Base-by-base conservation (phyloP, 2,329 filamentous ascomycete species). In the Sporothrix curviconia region DNA sequence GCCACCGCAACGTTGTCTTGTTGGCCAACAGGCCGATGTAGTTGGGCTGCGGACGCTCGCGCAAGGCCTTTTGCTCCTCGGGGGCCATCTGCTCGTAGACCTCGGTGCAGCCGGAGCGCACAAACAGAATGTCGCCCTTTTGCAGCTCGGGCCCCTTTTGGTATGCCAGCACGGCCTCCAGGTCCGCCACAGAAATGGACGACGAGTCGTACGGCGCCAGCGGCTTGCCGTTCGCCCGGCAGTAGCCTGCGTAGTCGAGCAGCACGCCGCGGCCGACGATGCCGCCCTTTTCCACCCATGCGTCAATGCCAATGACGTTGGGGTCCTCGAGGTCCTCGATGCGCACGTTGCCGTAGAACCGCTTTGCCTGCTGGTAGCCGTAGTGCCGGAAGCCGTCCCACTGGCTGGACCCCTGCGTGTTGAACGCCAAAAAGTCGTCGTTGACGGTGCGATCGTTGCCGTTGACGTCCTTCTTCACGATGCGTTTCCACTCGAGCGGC, bases 361-460 rank as follows among this genome's bases (percentile, higher is more conserved):
- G 50, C 32, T 30, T 22, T 4, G 57, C 62, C 34, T 58, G 25
- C 30, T 52, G 51, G 51, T 62, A 62, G 34, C 62, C 63, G 55
- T 62, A 66, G 57, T 80, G 78, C 55, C 75, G 68, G 58, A 78
- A 75, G 7, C 76, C 75, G 66, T 78, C 76, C 76, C 76, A 78
- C 60, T 78, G 76, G n/a, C 72, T 75, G 8, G 73, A 71, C 50
- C 71, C 71, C 58, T 78, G 76, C 4, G 76, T 77, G 65, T 80
- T 79, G 58, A 79, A 66, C 7, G 70, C 66, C 58, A 77, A 72
- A 1, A 67, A 62, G 63, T 78, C 77, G 60, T 66, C 64, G 65
- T 86, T 84, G 25, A 83, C 77, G 6, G 73, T 70, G 43, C 64
- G 61, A 14, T 46, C 54, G 9, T 34, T 28, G 9, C 62, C 62